Evolutionary conservation across 73 alveolate species (phyloP).

Genomic region (Stentor coeruleus): DNA sequence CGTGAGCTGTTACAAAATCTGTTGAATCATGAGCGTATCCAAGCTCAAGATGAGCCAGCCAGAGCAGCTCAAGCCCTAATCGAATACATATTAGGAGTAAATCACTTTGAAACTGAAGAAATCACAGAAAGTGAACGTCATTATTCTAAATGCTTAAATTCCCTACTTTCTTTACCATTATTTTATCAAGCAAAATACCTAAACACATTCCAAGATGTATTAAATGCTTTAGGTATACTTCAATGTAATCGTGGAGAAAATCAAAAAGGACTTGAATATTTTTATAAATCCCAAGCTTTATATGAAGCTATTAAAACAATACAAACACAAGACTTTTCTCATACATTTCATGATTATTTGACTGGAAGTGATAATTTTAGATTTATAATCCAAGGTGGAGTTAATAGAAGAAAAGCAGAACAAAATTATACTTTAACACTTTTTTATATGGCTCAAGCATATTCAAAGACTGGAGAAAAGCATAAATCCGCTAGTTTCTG

Average conservation of each 20-base stretch:
- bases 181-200: slow-evolving; percentile 38
- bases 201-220: slow-evolving; percentile 68
- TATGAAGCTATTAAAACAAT: not conserved
- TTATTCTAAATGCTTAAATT: slow-evolving; percentile 39
- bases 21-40: slow-evolving; percentile 32
- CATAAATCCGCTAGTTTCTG: slow-evolving; percentile 92
- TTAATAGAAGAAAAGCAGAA: slow-evolving; percentile 76
- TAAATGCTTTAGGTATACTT: slow-evolving; percentile 86
- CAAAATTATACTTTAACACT: slow-evolving; percentile 91
- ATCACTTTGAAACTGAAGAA: slow-evolving; percentile 78
- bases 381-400: slow-evolving; percentile 76
- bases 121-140: slow-evolving; percentile 52
- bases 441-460: slow-evolving; percentile 96
- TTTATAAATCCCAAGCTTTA: slow-evolving; percentile 83
- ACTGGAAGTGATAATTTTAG: slow-evolving; percentile 28
- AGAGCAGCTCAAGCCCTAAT: slow-evolving; percentile 31
- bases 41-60: slow-evolving; percentile 2
- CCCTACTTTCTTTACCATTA: slow-evolving; percentile 53
- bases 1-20: slow-evolving; percentile 52
- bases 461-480: slow-evolving; percentile 84
- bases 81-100: slow-evolving; percentile 60
- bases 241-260: slow-evolving; percentile 86
- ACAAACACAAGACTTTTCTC: not conserved
- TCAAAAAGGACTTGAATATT: slow-evolving; percentile 84
- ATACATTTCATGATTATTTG: slow-evolving; percentile 18